Percentiles rank a stretch among this genome's conserved stretches.
These are phyloP conservation scores for Stevia rebaudiana DNA, from an alignment of 140 eudicot species.

Conservation along the genomic window DNA sequence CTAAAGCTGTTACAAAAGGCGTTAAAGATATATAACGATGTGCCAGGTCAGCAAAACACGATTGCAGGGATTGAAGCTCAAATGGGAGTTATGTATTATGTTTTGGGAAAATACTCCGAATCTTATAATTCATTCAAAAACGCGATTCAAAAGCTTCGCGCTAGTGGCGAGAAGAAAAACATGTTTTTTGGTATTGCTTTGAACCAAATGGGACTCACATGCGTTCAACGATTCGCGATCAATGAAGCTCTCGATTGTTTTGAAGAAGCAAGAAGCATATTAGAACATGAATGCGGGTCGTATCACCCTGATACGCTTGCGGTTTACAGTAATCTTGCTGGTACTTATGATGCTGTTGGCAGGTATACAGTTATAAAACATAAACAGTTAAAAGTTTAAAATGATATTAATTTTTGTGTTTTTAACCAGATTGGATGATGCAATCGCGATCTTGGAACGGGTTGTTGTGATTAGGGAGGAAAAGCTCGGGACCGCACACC, in stretches of 20 bases:
- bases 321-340: conserved; percentile 84
- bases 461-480: conserved; percentile 78
- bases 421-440: conserved; percentile 71
- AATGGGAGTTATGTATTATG: conserved; percentile 78
- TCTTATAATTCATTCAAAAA: conserved; percentile 55
- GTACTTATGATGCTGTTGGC: conserved; percentile 88
- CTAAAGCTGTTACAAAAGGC: conserved; percentile 67
- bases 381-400: neutral
- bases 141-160: conserved; percentile 64
- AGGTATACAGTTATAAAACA: conserved; percentile 37
- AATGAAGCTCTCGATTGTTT: conserved; percentile 72
- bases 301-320: conserved; percentile 83
- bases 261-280: conserved; percentile 63
- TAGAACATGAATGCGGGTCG: conserved; percentile 75
- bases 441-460: conserved; percentile 60
- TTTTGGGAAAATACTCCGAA: conserved; percentile 54
- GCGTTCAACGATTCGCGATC: conserved; percentile 64
- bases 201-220: conserved; percentile 90
- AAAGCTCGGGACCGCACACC: conserved; percentile 78
- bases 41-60: conserved; percentile 75
- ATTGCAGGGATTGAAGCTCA: conserved; percentile 88
- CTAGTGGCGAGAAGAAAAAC: conserved; percentile 77
- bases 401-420: neutral
- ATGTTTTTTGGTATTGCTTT: conserved; percentile 77
- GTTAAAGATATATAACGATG: conserved; percentile 63